These are phyloP conservation scores for Exsudoporus frostii DNA, from an alignment of 768 basidiomycete species.

Conservation along the genomic window DNA sequence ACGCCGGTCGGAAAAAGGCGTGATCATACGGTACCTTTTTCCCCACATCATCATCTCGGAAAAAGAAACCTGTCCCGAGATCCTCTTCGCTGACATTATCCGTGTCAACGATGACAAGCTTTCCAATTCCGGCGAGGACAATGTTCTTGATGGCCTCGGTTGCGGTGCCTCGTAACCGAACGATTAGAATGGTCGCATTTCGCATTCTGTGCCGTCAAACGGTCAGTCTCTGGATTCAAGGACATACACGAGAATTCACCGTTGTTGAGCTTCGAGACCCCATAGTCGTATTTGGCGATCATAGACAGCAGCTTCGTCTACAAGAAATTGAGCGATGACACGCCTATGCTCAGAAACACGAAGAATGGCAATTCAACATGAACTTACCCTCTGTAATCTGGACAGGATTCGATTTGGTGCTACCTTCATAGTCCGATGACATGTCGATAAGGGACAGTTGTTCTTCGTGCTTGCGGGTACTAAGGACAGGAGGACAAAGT, in stretches of 20 bases:
- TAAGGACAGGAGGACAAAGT: background rate
- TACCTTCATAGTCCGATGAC: slow-evolving; percentile 26
- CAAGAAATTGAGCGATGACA: background rate
- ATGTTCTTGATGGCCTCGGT: slow-evolving; percentile 97
- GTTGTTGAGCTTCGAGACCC: slow-evolving; percentile 97
- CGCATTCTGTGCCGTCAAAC: slow-evolving; percentile 64
- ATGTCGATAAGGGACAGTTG: slow-evolving; percentile 2
- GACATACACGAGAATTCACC: slow-evolving; percentile 42
- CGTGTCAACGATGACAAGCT: slow-evolving; percentile 78
- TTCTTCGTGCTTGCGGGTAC: background rate
- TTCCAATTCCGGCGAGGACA: slow-evolving; percentile 93
- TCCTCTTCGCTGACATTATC: slow-evolving; percentile 78
- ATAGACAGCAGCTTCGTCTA: slow-evolving; percentile 79
- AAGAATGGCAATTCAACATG: background rate
- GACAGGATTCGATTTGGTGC: slow-evolving; percentile 37
- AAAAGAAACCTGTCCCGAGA: slow-evolving; percentile 90
- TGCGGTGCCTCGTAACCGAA: slow-evolving; percentile 77
- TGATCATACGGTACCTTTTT: slow-evolving; percentile 54
- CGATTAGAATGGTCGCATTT: slow-evolving; percentile 83
- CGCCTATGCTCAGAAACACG: background rate
- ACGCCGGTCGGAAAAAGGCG: slow-evolving; percentile 31
- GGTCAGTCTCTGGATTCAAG: slow-evolving; percentile 8
- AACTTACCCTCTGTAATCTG: slow-evolving; percentile 66
- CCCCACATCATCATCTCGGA: slow-evolving; percentile 90
- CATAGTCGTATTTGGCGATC: slow-evolving; percentile 97